Evolutionary conservation across 441 rosid genomes (phyloP).

Genomic region (Melastoma candidum): DNA sequence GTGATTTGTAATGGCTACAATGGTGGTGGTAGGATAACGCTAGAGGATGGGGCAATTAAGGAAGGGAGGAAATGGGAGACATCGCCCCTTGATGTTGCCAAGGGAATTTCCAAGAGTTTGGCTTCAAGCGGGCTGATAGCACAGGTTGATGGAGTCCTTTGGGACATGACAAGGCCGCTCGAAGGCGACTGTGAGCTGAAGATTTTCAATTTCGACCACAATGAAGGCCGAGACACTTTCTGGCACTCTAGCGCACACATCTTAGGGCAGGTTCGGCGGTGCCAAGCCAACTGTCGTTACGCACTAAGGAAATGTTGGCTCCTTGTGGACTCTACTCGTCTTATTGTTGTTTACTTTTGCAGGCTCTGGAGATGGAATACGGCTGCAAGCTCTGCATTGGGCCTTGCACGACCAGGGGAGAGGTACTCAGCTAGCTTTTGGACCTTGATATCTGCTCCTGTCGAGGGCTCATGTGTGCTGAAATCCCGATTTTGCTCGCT

Average conservation of each 20-base stretch:
- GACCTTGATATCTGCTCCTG: neutral
- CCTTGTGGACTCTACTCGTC: neutral
- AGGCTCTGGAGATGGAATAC: constrained; percentile 77
- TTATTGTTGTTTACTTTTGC: constrained; percentile 9
- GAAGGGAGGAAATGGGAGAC: constrained; percentile 80
- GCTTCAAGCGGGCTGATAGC: constrained; percentile 73
- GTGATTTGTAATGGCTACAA: too few relatives aligned
- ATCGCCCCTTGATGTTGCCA: constrained; percentile 68
- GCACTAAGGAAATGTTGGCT: neutral
- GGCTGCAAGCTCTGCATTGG: constrained; percentile 96
- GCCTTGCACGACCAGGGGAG: constrained; percentile 97
- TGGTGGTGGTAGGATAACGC: constrained; percentile 37
- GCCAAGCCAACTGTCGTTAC: neutral
- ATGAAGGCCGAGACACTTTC: constrained; percentile 88
- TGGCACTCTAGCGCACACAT: constrained; percentile 99
- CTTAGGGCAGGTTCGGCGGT: constrained; percentile 72
- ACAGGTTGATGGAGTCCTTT: constrained; percentile 55
- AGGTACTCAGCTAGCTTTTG: constrained; percentile 32
- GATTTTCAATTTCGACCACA: constrained; percentile 61
- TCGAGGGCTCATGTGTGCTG: too few relatives aligned
- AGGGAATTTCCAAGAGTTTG: constrained; percentile 55
- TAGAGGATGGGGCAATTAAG: constrained; percentile 63
- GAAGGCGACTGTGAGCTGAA: constrained; percentile 76
- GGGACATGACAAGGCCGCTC: constrained; percentile 85
- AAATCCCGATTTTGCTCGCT: too few relatives aligned